These are phyloP conservation scores for Alternaria triticina DNA, from an alignment of 2,329 filamentous ascomycete genomes.

Conservation along the genomic window DNA sequence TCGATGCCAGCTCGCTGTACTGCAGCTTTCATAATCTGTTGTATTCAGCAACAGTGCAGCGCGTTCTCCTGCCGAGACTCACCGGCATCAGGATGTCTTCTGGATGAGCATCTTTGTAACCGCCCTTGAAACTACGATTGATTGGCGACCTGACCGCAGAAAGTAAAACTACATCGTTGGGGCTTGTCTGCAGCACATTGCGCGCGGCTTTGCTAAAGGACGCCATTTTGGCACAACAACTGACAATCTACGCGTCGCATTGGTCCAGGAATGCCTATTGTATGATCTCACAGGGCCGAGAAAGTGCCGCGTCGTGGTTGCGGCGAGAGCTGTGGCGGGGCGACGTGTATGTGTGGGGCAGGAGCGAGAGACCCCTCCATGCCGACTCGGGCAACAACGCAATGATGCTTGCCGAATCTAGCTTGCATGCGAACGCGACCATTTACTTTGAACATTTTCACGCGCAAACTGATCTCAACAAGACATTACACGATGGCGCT, in stretches of 20 bases:
- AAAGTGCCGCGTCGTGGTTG: slow-evolving; percentile 31
- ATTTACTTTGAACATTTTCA: slow-evolving; percentile 3
- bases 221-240: slow-evolving; percentile 27
- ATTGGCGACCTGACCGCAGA: slow-evolving; percentile 87
- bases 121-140: slow-evolving; percentile 85
- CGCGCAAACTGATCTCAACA: neutral
- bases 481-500: slow-evolving; percentile 32
- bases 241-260: neutral
- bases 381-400: slow-evolving; percentile 26
- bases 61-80: slow-evolving; percentile 57
- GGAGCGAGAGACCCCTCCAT: slow-evolving; percentile 36
- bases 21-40: slow-evolving; percentile 73
- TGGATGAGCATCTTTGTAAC: slow-evolving; percentile 89
- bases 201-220: slow-evolving; percentile 37
- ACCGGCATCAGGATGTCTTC: slow-evolving; percentile 78
- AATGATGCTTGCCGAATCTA: slow-evolving; percentile 8
- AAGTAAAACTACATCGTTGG: slow-evolving; percentile 95
- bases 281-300: slow-evolving; percentile 13
- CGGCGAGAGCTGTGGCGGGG: slow-evolving; percentile 37
- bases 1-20: slow-evolving; percentile 37
- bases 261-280: neutral
- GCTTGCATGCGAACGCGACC: slow-evolving; percentile 9
- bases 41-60: slow-evolving; percentile 63
- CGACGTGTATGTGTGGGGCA: slow-evolving; percentile 38
- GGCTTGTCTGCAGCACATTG: slow-evolving; percentile 80